These are phyloP conservation scores for Clitocybe nebularis DNA, from an alignment of 1,284 basidiomycete genomes.

Conservation along the genomic window DNA sequence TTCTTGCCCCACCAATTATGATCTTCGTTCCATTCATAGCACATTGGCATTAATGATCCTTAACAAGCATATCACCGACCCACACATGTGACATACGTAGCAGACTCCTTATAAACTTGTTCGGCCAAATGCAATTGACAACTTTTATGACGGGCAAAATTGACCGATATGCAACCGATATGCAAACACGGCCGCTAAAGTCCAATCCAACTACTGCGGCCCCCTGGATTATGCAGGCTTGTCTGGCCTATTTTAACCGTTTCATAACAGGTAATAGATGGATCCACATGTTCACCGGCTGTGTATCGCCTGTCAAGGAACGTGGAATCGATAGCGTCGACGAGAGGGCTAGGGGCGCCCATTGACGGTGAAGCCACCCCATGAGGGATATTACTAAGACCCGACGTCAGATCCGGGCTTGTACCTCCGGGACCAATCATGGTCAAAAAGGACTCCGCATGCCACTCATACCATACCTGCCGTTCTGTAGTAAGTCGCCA, in stretches of 20 bases:
- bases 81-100: no score
- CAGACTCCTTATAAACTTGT: no score
- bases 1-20: no score
- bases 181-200: constrained; percentile 40
- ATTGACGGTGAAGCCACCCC: constrained; percentile 35
- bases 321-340: constrained; percentile 54
- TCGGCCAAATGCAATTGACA: no score
- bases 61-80: no score
- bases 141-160: no score
- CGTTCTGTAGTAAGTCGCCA: constrained; percentile 90
- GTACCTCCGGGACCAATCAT: constrained; percentile 30
- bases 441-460: constrained; percentile 86
- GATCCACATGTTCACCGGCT: constrained; percentile 9
- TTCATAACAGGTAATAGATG: constrained; percentile 20
- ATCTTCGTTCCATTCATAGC: no score
- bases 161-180: no score
- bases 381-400: no score
- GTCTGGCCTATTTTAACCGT: constrained; percentile 91
- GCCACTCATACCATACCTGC: constrained; percentile 99
- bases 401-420: constrained; percentile 18
- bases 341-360: constrained; percentile 52
- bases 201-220: constrained; percentile 91
- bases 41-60: no score
- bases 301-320: constrained; percentile 6
- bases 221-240: constrained; percentile 84